phyloP scores from a whole-genome alignment of 1,139 yeast species.

The Blastobotrys indianensis region DNA sequence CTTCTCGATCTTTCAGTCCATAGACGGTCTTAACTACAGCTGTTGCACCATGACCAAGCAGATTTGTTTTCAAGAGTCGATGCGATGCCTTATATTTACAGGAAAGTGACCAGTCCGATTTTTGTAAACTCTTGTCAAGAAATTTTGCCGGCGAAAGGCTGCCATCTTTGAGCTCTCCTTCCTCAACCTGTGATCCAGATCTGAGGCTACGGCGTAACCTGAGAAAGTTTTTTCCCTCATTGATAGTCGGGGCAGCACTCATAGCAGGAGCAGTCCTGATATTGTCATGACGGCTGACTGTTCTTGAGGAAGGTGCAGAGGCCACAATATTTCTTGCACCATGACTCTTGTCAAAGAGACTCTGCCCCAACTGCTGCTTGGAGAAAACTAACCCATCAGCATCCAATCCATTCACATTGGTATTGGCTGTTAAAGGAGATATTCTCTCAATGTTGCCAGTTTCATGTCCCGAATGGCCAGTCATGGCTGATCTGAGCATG shows the following conservation, averaged over 20 bases:
- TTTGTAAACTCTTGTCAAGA: conserved; percentile 17
- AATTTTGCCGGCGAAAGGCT: conserved; percentile 14
- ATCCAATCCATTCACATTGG: too few species aligned
- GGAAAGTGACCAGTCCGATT: conserved; percentile 17
- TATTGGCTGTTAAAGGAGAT: too few species aligned
- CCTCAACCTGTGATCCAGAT: neutral
- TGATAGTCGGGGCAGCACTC: conserved; percentile 1
- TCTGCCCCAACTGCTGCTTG: too few species aligned
- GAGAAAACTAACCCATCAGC: too few species aligned
- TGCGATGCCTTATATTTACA: conserved; percentile 17
- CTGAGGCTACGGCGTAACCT: neutral
- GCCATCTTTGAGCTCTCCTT: neutral
- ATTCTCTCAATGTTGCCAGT: too few species aligned
- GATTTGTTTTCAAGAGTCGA: conserved; percentile 13
- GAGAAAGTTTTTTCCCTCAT: neutral
- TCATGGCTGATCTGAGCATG: too few species aligned
- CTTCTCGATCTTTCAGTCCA: conserved; percentile 47
- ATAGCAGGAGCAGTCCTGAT: neutral
- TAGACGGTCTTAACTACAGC: conserved; percentile 27
- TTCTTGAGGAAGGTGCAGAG: conserved; percentile 8
- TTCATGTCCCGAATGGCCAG: too few species aligned
- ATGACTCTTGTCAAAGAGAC: too few species aligned
- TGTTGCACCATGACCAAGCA: conserved; percentile 28
- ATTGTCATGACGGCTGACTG: conserved; percentile 1
- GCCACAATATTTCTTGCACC: neutral